Percentiles rank a stretch among this genome's conserved stretches.
Evolutionary conservation across 148 eudicot species (phyloP).

Genomic region (Chenopodium quinoa): DNA sequence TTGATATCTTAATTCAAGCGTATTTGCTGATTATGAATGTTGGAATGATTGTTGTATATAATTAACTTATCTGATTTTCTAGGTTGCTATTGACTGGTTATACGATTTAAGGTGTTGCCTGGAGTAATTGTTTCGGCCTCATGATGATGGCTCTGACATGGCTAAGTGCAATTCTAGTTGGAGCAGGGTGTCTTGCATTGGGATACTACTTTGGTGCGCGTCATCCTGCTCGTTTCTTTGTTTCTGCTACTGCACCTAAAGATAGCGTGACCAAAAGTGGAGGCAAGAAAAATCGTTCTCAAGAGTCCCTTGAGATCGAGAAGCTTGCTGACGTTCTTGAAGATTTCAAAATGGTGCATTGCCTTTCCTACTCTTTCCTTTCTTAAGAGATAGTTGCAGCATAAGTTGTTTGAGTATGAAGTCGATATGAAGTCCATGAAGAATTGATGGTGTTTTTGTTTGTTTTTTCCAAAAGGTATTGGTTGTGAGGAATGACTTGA

Average conservation of each 20-base stretch:
- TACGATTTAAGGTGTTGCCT: constrained; percentile 3
- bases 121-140: constrained; percentile 5
- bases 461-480: constrained; percentile 53
- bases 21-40: too few relatives aligned
- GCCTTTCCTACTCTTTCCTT: constrained; percentile 6
- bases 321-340: constrained; percentile 83
- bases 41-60: too few relatives aligned
- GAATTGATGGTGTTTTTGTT: neutral
- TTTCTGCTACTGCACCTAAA: constrained; percentile 30
- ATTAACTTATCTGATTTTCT: neutral
- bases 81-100: neutral
- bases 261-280: constrained; percentile 29
- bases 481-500: constrained; percentile 97
- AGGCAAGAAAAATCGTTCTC: constrained; percentile 44
- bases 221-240: constrained; percentile 35
- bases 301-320: constrained; percentile 73
- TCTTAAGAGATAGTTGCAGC: neutral
- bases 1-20: neutral
- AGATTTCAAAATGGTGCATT: constrained; percentile 88
- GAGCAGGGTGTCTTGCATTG: constrained; percentile 87
- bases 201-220: constrained; percentile 68
- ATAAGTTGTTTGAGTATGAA: neutral
- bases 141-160: constrained; percentile 70
- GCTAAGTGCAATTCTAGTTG: constrained; percentile 76
- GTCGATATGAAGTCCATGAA: neutral